Conservation (phyloP, 2,329 filamentous ascomycete genomes). For the Diaporthe nobilis region DNA sequence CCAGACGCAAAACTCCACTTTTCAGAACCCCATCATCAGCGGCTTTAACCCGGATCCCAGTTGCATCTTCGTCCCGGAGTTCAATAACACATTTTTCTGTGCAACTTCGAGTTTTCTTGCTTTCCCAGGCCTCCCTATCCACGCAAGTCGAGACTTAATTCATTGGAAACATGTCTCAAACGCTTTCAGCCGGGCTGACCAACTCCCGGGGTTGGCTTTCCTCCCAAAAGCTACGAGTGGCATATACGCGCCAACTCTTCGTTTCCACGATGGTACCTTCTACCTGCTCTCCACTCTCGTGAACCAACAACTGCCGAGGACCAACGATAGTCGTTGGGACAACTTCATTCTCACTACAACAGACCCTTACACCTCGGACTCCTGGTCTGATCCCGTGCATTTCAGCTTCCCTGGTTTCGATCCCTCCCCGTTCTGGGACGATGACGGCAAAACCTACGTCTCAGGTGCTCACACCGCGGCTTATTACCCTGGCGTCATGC, state of each 20-base stretch:
- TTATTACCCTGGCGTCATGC: conserved; percentile 14
- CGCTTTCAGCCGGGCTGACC: neutral
- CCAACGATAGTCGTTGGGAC: conserved; percentile 9
- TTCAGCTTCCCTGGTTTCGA: conserved; percentile 20
- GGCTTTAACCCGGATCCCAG: conserved; percentile 15
- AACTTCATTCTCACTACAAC: conserved; percentile 9
- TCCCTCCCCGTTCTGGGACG: neutral
- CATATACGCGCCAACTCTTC: conserved; percentile 17
- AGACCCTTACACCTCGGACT: neutral
- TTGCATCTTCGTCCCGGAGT: neutral
- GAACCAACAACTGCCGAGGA: conserved; percentile 4
- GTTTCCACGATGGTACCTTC: conserved; percentile 9
- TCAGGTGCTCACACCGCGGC: conserved; percentile 5
- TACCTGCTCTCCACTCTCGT: neutral
- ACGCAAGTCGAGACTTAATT: neutral
- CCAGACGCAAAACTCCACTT: conserved; percentile 1
- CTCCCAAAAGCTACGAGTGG: conserved; percentile 20
- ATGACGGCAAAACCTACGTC: conserved; percentile 19
- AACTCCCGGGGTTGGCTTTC: conserved; percentile 1
- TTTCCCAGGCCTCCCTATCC: conserved; percentile 1
- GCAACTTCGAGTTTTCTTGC: conserved; percentile 8
- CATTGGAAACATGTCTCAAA: conserved; percentile 21
- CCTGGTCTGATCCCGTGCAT: conserved; percentile 18
- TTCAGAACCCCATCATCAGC: conserved; percentile 10
- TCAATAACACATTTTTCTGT: conserved; percentile 18